Conservation (phyloP, 192 early-diverging fungal genomes). For the Backusella tuberculispora region DNA sequence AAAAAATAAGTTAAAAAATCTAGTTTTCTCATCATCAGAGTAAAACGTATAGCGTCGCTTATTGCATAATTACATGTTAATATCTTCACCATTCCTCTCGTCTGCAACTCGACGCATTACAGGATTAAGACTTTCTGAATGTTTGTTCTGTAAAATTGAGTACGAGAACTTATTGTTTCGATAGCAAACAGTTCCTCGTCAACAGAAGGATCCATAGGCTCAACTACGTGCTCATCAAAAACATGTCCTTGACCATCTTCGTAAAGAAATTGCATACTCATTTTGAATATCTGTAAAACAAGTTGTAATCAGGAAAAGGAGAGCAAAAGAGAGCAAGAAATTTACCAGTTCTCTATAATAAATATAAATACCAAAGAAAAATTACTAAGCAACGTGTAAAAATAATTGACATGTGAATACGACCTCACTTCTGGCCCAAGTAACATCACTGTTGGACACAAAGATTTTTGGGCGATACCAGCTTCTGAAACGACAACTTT, state of each 20-base stretch:
- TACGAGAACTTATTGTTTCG: too few species aligned
- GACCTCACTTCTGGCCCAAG: too few species aligned
- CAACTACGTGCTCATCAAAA: slow-evolving; percentile 22
- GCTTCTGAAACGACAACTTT: too few species aligned
- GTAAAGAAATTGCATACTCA: slow-evolving; percentile 25
- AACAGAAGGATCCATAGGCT: slow-evolving; percentile 25
- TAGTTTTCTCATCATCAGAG: slow-evolving; percentile 14
- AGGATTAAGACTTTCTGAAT: neutral
- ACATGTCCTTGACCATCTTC: slow-evolving; percentile 23
- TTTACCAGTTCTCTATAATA: too few species aligned
- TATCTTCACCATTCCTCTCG: neutral
- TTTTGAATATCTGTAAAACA: too few species aligned
- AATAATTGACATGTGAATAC: too few species aligned
- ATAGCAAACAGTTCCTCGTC: slow-evolving; percentile 20
- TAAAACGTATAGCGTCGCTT: slow-evolving; percentile 4
- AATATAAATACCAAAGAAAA: too few species aligned
- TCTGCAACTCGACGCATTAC: neutral
- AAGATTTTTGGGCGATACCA: too few species aligned
- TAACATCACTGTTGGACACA: too few species aligned
- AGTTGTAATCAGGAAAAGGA: too few species aligned
- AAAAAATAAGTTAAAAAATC: slow-evolving; percentile 1
- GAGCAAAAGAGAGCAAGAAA: too few species aligned
- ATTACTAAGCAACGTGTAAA: too few species aligned
- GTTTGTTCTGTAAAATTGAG: slow-evolving; percentile 18
- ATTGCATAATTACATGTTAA: slow-evolving; percentile 13